Evolutionary conservation across 257 asterid genomes (phyloP), one percentile per base, ranked within the genome.

Genomic region (Scutellaria minor): DNA sequence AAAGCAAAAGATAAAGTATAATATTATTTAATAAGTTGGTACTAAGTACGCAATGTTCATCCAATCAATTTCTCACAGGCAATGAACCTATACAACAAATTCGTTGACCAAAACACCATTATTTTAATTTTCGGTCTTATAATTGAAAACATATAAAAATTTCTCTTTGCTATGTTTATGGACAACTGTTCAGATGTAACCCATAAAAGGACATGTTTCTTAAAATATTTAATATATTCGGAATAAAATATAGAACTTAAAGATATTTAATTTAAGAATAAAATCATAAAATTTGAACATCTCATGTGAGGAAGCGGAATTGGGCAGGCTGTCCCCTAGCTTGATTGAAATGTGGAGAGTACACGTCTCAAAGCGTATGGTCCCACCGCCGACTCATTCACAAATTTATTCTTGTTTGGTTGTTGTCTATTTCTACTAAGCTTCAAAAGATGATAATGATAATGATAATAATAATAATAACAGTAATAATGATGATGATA

Each of bases 51-150:
- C 22, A 31, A 4, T 57, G 12, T 53, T 9, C 42, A 58, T 45
- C 86, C 84, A 80, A 76, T 73, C 70, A 76, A n/a, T 9, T 13
- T 59, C 14, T 53, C 66, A 52, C 85, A 83, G 27, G 59, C 58
- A 68, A 48, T 47, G 15, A 40, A 20, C 52, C 52, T 53, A 0
- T 3, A 7, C 74, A 56, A 24, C 73, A 10, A 41, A 47, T 70
- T 15, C 50, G 58, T 73, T 81, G 83, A 81, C 80, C 65, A 62
- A 31, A 46, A 10, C 10, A 46, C 5, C 9, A 64, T 13, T 73
- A 12, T 63, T 14, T 62, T 50, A 24, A 18, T 18, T 18, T 37
- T 8, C 18, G 42, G 1, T 15, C 27, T 24, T 24, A 24, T 24
- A 24, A 24, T 22, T 1, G 9, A 6, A 11, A 64, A 45, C 6